These are phyloP conservation scores for Cladosporium colombiae DNA, from an alignment of 2,329 filamentous ascomycete genomes.

Conservation along the genomic window DNA sequence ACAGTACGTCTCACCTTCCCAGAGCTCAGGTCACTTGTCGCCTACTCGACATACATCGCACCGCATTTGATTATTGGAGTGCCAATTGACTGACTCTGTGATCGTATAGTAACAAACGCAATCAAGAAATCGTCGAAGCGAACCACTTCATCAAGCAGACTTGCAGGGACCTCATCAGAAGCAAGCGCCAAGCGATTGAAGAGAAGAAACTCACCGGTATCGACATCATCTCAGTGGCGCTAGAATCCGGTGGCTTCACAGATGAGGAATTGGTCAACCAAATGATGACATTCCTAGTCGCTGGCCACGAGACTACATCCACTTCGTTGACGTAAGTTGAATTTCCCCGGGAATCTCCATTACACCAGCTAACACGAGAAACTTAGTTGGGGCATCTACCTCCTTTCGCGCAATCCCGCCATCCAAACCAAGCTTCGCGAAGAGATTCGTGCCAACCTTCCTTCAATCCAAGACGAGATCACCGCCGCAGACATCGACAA, in stretches of 20 bases:
- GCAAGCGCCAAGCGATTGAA: slow-evolving; percentile 64
- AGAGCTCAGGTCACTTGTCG: not conserved
- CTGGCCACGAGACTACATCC: slow-evolving; percentile 61
- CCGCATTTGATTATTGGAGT: not conserved
- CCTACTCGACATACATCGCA: not conserved
- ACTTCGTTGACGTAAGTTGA: slow-evolving; percentile 27
- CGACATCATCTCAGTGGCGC: slow-evolving; percentile 79
- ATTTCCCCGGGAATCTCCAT: not conserved
- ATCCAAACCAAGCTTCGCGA: slow-evolving; percentile 51
- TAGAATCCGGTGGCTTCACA: slow-evolving; percentile 72
- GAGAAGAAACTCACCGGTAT: slow-evolving; percentile 42
- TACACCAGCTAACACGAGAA: not conserved
- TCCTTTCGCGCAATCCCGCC: slow-evolving; percentile 52
- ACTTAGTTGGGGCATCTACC: slow-evolving; percentile 52
- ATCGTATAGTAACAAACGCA: slow-evolving; percentile 50
- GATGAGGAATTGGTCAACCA: slow-evolving; percentile 84
- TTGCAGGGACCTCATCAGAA: slow-evolving; percentile 67
- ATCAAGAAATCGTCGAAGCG: slow-evolving; percentile 62
- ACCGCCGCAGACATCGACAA: slow-evolving; percentile 64
- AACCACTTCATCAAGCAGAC: slow-evolving; percentile 62
- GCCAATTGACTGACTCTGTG: not conserved
- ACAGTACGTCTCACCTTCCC: not conserved
- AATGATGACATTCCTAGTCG: slow-evolving; percentile 69
- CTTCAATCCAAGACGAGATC: slow-evolving; percentile 47
- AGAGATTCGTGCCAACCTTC: slow-evolving; percentile 52